Base-by-base conservation (phyloP, 306 rosid genomes). In the Acacia crassicarpa region DNA sequence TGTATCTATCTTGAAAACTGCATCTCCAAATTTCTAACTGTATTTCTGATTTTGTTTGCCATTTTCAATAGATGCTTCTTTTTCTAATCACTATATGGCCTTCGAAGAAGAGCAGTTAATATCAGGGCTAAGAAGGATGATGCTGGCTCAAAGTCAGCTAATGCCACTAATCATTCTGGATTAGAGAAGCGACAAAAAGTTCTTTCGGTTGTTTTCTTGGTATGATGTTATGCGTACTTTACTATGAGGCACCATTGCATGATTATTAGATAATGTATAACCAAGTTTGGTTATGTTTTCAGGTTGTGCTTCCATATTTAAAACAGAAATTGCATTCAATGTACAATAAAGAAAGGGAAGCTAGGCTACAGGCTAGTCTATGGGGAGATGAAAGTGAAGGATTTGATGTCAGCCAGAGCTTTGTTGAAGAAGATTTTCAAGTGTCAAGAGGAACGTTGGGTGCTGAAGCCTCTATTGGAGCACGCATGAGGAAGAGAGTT, bases 141-240 rank as follows among this genome's bases (percentile, higher is more conserved):
- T 77, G 5, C 84, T 65, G 54, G 80, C 41, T 10, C 78, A 27
- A 85, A 25, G 45, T 65, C 83, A 7, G 81, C 82, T 53, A 85
- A 82, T n/a, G 89, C 72, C 11, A 71, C 86, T 80, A 81, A 27
- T 67, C 88, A 84, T 54, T 80, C 90, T 14, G 88, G 79, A 6
- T 87, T 91, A 43, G 82, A 82, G 38, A 89, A 73, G 88, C 97
- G 90, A 72, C 99, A 93, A 79, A 93, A 83, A 85, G 84, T 93
- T 86, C 91, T 93, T 23, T 95, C 97, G 13, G 94, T 95, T 44
- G 84, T 85, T 23, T 93, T 90, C 85, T 82, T 93, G 97, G 98
- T 95, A 89, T 63, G 43, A 41, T 54, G 61, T 54, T 35, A 53
- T 51, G 1, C 33, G 72, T 82, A 45, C 65, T 48, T 46, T 76